phyloP scores from a whole-genome alignment of 352 stramenopile species.

The Pythium pectinolyticum region DNA sequence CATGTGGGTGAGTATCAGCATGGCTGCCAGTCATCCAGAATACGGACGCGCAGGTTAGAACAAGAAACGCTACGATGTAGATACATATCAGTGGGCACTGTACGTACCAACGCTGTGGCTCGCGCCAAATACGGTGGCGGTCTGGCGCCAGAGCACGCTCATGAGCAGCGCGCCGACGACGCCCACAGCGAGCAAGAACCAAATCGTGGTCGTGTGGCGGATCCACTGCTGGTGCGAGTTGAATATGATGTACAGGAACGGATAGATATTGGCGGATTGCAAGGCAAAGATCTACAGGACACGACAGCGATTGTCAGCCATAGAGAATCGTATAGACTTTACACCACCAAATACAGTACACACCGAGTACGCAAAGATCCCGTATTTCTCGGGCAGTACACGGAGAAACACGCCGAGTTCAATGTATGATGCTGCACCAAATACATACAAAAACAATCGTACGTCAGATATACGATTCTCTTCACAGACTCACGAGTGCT shows the following conservation, averaged over 20 bases:
- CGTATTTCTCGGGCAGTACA: constrained; percentile 58
- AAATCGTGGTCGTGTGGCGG: constrained; percentile 47
- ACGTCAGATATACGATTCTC: too few species aligned
- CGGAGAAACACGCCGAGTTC: constrained; percentile 60
- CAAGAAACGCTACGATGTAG: not conserved
- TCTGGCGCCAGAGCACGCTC: constrained; percentile 56
- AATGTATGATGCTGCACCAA: constrained; percentile 43
- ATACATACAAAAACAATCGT: not conserved
- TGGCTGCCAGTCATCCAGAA: constrained; percentile 29
- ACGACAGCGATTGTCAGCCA: too few species aligned
- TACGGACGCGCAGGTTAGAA: not conserved
- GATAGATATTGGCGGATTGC: constrained; percentile 71
- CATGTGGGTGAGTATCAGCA: constrained; percentile 63
- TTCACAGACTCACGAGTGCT: too few species aligned
- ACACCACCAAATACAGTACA: not conserved
- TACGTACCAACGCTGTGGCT: constrained; percentile 53
- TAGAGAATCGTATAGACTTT: too few species aligned
- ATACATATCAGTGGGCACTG: too few species aligned
- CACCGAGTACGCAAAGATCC: constrained; percentile 72
- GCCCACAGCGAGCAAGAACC: constrained; percentile 51
- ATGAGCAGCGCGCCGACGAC: constrained; percentile 53
- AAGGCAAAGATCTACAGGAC: constrained; percentile 55
- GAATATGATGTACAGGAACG: constrained; percentile 66
- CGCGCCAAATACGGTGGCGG: constrained; percentile 43
- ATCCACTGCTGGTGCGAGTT: constrained; percentile 47